Conservation (phyloP, 768 basidiomycete species). For the Trametes coccinea region DNA sequence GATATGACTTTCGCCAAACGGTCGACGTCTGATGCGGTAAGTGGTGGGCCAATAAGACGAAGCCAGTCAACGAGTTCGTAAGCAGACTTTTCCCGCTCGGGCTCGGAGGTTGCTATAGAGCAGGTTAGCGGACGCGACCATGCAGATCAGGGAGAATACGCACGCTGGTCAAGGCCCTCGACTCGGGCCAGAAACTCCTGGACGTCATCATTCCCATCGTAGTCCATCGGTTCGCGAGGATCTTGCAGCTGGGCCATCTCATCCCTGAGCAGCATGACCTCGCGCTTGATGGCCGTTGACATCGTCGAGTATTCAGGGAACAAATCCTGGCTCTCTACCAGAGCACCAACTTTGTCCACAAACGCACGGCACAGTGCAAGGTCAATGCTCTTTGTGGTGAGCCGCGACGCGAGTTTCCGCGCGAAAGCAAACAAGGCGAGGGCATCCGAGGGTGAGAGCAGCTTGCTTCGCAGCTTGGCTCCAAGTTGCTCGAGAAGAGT, state of each 20-base stretch:
- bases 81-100: conserved; percentile 40
- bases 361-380: conserved; percentile 39
- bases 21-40: conserved; percentile 40
- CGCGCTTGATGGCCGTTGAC: conserved; percentile 42
- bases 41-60: conserved; percentile 44
- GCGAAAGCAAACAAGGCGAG: conserved; percentile 64
- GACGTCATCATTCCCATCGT: conserved; percentile 31
- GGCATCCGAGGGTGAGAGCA: conserved; percentile 58
- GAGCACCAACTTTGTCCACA: conserved; percentile 39
- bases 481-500: conserved; percentile 76
- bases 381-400: conserved; percentile 56
- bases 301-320: conserved; percentile 39
- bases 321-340: conserved; percentile 33
- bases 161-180: conserved; percentile 48
- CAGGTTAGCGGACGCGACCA: background rate
- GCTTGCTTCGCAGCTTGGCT: conserved; percentile 60
- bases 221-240: conserved; percentile 4
- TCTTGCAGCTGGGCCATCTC: conserved; percentile 37
- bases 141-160: conserved; percentile 27
- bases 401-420: conserved; percentile 58
- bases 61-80: conserved; percentile 67
- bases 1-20: conserved; percentile 43
- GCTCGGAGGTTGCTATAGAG: conserved; percentile 39
- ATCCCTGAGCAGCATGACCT: conserved; percentile 43
- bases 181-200: conserved; percentile 47